Percentiles rank a stretch among this genome's conserved stretches.
These are phyloP conservation scores for Centrapalus pauciflorus DNA, from an alignment of 129 eudicot genomes.

Conservation along the genomic window DNA sequence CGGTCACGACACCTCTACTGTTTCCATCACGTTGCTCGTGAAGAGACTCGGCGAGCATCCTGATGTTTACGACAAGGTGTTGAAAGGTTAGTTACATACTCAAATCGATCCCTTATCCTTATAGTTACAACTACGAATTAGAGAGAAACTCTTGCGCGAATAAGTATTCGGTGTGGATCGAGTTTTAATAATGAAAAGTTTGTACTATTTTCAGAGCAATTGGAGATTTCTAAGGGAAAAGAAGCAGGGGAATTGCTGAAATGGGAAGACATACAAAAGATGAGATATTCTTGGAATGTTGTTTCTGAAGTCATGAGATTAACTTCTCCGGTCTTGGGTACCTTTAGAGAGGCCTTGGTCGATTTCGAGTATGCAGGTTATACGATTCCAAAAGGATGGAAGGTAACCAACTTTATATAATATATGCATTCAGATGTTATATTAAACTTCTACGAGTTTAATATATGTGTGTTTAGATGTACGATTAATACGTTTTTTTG, in stretches of 20 bases:
- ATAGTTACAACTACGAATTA: too few relatives aligned
- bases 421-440: too few relatives aligned
- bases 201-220: conserved; percentile 42
- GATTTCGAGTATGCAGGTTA: conserved; percentile 50
- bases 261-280: conserved; percentile 57
- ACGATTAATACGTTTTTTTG: too few relatives aligned
- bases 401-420: too few relatives aligned
- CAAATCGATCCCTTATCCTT: neutral
- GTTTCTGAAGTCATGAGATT: conserved; percentile 50
- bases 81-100: conserved; percentile 32
- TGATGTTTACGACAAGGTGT: conserved; percentile 42
- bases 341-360: conserved; percentile 44
- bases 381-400: conserved; percentile 64
- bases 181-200: too few relatives aligned
- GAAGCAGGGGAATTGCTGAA: conserved; percentile 27
- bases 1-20: conserved; percentile 54
- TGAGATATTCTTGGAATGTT: conserved; percentile 64
- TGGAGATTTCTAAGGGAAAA: conserved; percentile 34
- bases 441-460: too few relatives aligned
- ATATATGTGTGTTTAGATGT: too few relatives aligned
- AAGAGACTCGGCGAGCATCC: conserved; percentile 48
- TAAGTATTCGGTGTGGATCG: too few relatives aligned
- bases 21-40: conserved; percentile 36
- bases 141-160: too few relatives aligned
- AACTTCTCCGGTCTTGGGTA: conserved; percentile 34